Percentiles rank a stretch among this genome's conserved stretches.
These are phyloP conservation scores for Fusarium sororula DNA, from an alignment of 2,329 filamentous ascomycete genomes.

Conservation along the genomic window DNA sequence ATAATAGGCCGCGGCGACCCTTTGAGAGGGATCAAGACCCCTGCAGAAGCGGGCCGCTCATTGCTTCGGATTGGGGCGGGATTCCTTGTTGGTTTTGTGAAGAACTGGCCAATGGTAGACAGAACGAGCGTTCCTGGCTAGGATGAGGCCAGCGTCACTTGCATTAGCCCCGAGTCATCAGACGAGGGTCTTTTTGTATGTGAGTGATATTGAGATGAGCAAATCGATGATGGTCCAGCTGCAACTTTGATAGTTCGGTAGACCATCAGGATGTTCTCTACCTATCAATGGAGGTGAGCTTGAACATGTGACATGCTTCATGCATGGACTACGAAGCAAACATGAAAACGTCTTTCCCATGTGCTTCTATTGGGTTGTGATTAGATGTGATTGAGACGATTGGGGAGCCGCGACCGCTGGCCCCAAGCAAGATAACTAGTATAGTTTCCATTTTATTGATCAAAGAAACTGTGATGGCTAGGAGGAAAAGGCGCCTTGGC, in stretches of 20 bases:
- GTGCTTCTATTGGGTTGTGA: background rate
- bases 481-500: background rate
- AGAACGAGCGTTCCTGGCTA: constrained; percentile 33
- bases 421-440: background rate
- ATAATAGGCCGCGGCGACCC: constrained; percentile 35
- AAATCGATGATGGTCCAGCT: background rate
- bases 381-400: constrained; percentile 15
- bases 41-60: constrained; percentile 42
- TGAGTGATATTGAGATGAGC: constrained; percentile 11
- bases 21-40: constrained; percentile 31
- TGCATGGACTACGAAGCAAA: constrained; percentile 20
- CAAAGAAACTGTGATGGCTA: background rate
- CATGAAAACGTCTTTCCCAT: background rate
- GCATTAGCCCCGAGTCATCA: constrained; percentile 40
- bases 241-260: background rate
- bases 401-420: background rate
- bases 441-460: background rate
- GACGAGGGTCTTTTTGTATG: constrained; percentile 19
- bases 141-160: constrained; percentile 41
- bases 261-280: background rate
- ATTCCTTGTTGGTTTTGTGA: constrained; percentile 32
- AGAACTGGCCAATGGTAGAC: constrained; percentile 31
- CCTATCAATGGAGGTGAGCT: background rate
- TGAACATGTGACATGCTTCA: background rate
- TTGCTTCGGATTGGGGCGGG: constrained; percentile 29